phyloP scores from a whole-genome alignment of 805 yeast genomes.

The Wickerhamiella brachini region DNA sequence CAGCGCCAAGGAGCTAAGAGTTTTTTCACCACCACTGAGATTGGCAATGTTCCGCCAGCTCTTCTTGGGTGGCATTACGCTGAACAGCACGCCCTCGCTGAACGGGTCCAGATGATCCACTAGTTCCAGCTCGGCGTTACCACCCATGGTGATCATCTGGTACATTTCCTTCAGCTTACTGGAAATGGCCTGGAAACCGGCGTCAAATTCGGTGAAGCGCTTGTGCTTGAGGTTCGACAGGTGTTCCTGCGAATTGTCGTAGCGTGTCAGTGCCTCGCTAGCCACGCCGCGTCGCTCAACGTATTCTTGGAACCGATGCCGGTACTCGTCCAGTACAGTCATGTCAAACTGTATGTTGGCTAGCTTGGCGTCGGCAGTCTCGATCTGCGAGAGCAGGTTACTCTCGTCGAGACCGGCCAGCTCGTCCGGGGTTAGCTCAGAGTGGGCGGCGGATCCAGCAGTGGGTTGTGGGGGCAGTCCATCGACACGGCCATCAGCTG shows the following conservation, averaged over 20 bases:
- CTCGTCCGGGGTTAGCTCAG: not conserved
- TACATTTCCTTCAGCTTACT: slow-evolving; percentile 90
- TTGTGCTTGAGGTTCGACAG: slow-evolving; percentile 59
- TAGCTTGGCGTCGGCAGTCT: slow-evolving; percentile 25
- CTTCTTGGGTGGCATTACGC: slow-evolving; percentile 98
- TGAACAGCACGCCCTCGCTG: slow-evolving; percentile 87
- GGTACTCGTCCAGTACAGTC: slow-evolving; percentile 66
- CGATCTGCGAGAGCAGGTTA: slow-evolving; percentile 11
- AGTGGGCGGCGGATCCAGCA: too few species aligned
- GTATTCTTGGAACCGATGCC: slow-evolving; percentile 49
- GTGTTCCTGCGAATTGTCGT: slow-evolving; percentile 49
- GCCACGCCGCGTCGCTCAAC: slow-evolving; percentile 49
- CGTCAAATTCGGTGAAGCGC: slow-evolving; percentile 81
- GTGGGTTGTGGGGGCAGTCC: too few species aligned
- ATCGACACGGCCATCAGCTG: not conserved
- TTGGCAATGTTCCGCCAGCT: slow-evolving; percentile 94
- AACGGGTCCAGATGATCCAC: slow-evolving; percentile 97
- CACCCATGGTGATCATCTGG: slow-evolving; percentile 98
- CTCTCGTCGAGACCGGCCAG: slow-evolving; percentile 11
- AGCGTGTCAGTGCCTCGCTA: slow-evolving; percentile 46
- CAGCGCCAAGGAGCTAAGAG: slow-evolving; percentile 83
- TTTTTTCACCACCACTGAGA: slow-evolving; percentile 95
- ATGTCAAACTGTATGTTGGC: slow-evolving; percentile 50
- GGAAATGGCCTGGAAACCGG: slow-evolving; percentile 78
- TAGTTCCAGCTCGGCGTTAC: slow-evolving; percentile 92